Evolutionary conservation across 495 filamentous ascomycete species (phyloP), one percentile per base, ranked within the genome.

Genomic region (Jackrogersella minutella): DNA sequence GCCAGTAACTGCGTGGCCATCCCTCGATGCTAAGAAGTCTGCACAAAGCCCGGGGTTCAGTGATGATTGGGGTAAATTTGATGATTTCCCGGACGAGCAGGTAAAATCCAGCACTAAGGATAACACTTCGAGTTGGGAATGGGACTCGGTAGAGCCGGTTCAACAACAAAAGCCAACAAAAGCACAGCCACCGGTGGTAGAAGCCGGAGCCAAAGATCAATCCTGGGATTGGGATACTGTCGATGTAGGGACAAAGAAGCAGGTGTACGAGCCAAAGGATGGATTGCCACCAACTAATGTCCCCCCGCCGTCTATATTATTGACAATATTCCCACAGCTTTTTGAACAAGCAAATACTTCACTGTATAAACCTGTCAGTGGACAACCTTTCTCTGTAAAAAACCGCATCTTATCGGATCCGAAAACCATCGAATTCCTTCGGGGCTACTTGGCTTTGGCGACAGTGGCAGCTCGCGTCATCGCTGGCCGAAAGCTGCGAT

Each of bases 241-340:
- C n/a, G 70, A 63, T 40, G 33, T 24, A 13, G 65, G 61, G 34
- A 58, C 51, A n/a, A 73, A 56, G 51, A 66, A 52, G 17, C 46
- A 59, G 33, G 34, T 43, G 13, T 58, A 66, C 31, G 31, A 65
- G 22, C 46, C 65, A 55, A 68, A 74, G 34, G 68, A 74, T 26
- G 71, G 74, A 19, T 74, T 80, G 31, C 91, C 92, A 5, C 93
- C 93, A 54, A 91, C 89, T 7, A 97, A 96, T 74, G 86, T 97
- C 3, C 94, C 95, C 16, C 93, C 95, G 1, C 96, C 96, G 6
- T 90, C 90, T 13, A 80, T 95, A 44, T 79, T 98, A 4, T 82
- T 99, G 21, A 83, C 91, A 33, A 74, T 92, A 8, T 91, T 97
- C 71, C 85, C 90, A 22, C 75, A 81, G 10, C 73, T 92, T 5